These are phyloP conservation scores for Lonicera japonica DNA, from an alignment of 129 eudicot species.

Conservation along the genomic window DNA sequence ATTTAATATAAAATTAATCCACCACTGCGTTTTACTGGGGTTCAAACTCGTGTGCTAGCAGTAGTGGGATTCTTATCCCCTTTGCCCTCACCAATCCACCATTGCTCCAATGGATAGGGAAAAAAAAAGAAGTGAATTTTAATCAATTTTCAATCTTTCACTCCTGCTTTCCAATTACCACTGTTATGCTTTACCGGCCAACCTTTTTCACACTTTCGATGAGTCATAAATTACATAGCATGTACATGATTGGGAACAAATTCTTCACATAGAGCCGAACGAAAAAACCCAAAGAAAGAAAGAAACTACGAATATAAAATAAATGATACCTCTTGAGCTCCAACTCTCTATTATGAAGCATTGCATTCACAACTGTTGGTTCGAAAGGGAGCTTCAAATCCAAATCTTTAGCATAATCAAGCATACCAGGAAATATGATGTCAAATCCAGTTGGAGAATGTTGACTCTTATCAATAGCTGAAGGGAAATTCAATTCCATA, in stretches of 20 bases:
- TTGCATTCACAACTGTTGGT: conserved; percentile 19
- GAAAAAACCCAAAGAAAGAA: neutral
- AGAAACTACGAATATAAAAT: neutral
- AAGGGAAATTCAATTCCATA: conserved; percentile 56
- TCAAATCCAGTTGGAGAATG: conserved; percentile 73
- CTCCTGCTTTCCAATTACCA: neutral
- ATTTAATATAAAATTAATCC: too few species aligned
- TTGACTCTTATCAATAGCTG: conserved; percentile 38
- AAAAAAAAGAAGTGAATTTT: too few species aligned
- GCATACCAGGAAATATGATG: conserved; percentile 79
- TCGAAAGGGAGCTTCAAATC: conserved; percentile 43
- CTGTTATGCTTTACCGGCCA: too few species aligned
- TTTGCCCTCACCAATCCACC: too few species aligned
- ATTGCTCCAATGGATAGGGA: too few species aligned
- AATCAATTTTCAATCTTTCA: too few species aligned
- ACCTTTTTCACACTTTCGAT: neutral
- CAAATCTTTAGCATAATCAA: conserved; percentile 48
- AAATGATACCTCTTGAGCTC: conserved; percentile 56
- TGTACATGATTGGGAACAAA: neutral
- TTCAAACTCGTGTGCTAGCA: too few species aligned
- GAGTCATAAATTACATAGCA: neutral
- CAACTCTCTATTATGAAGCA: conserved; percentile 47
- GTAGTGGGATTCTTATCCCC: too few species aligned
- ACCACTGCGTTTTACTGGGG: too few species aligned
- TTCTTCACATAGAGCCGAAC: neutral